phyloP scores from a whole-genome alignment of 148 eudicot genomes.

The Vaccinium macrocarpon region DNA sequence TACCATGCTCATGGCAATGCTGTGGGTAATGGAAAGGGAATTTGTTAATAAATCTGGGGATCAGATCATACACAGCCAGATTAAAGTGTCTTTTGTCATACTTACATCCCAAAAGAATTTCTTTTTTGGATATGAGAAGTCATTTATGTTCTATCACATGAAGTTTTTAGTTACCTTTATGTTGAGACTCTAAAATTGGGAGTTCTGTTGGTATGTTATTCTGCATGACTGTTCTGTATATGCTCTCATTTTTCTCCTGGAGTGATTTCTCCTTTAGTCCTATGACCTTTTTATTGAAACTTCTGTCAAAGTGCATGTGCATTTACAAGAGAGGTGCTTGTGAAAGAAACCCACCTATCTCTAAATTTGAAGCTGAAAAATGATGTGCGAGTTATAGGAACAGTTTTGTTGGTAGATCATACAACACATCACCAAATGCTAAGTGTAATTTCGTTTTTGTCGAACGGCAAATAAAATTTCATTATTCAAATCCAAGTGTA shows the following conservation, averaged over 20 bases:
- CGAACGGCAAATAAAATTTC: too few relatives aligned
- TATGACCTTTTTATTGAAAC: background rate
- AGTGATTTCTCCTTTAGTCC: background rate
- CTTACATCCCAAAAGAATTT: background rate
- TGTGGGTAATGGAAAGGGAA: slow-evolving; percentile 54
- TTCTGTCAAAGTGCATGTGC: background rate
- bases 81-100: background rate
- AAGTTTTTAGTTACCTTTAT: background rate
- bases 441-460: too few relatives aligned
- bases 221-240: background rate
- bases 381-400: background rate
- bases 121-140: background rate
- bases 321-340: background rate
- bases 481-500: background rate
- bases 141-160: background rate
- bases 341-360: background rate
- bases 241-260: slow-evolving; percentile 10
- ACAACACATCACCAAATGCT: background rate
- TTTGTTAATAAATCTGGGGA: slow-evolving; percentile 6
- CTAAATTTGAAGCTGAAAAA: background rate
- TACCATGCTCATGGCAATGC: slow-evolving; percentile 89
- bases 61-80: background rate
- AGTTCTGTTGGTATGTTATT: slow-evolving; percentile 64
- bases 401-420: background rate
- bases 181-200: too few relatives aligned